These are phyloP conservation scores for Colletotrichum liriopes DNA, from an alignment of 2,329 filamentous ascomycete species.

Conservation along the genomic window DNA sequence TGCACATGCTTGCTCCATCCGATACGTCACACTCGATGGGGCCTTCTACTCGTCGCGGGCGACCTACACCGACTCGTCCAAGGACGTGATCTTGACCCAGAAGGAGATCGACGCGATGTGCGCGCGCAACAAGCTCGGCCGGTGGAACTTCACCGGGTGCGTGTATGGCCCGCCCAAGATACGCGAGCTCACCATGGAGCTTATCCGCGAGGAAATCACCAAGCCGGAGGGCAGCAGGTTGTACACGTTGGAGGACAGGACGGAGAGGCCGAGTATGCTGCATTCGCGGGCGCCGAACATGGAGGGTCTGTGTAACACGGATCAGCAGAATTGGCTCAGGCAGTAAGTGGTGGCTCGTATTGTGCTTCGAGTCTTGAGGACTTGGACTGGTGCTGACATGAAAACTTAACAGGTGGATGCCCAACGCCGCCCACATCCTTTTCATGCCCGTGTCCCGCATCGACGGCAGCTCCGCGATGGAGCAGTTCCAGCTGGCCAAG, in stretches of 20 bases:
- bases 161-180: slow-evolving; percentile 53
- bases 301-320: slow-evolving; percentile 53
- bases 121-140: slow-evolving; percentile 56
- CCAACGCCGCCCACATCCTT: slow-evolving; percentile 55
- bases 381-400: slow-evolving; percentile 59
- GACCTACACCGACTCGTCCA: slow-evolving; percentile 44
- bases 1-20: slow-evolving; percentile 62
- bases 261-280: slow-evolving; percentile 48
- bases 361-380: slow-evolving; percentile 52
- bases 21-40: slow-evolving; percentile 60
- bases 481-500: slow-evolving; percentile 51
- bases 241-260: slow-evolving; percentile 53
- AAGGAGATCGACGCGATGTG: slow-evolving; percentile 58
- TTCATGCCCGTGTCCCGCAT: slow-evolving; percentile 56
- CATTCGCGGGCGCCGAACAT: slow-evolving; percentile 47
- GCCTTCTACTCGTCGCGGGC: slow-evolving; percentile 54
- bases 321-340: slow-evolving; percentile 55
- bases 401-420: slow-evolving; percentile 52
- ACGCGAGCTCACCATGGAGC: slow-evolving; percentile 50
- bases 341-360: slow-evolving; percentile 20
- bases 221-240: slow-evolving; percentile 52
- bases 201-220: slow-evolving; percentile 53
- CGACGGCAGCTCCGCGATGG: slow-evolving; percentile 51
- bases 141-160: slow-evolving; percentile 64
- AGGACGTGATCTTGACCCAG: slow-evolving; percentile 52